These are phyloP conservation scores for Hyaloscypha bicolor DNA, from an alignment of 495 filamentous ascomycete genomes.

Conservation along the genomic window DNA sequence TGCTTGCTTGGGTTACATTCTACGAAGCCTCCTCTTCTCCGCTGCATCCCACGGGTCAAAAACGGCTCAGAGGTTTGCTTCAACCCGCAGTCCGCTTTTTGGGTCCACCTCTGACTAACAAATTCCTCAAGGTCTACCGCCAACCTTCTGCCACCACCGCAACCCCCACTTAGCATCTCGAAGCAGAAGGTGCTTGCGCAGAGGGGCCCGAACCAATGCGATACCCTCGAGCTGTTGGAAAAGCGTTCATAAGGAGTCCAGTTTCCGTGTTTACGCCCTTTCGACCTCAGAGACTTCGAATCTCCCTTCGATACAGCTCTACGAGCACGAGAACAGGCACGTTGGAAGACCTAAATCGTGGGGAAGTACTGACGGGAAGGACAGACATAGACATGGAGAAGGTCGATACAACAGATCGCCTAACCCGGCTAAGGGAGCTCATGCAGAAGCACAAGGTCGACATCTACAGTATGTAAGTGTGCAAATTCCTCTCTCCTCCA, in stretches of 20 bases:
- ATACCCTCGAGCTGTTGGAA: slow-evolving; percentile 24
- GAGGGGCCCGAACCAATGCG: slow-evolving; percentile 23
- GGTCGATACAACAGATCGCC: slow-evolving; percentile 78
- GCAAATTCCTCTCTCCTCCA: slow-evolving; percentile 1
- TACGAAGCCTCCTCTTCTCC: neutral
- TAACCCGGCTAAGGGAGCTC: slow-evolving; percentile 75
- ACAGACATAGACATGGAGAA: slow-evolving; percentile 68
- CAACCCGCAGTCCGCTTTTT: neutral
- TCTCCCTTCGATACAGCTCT: slow-evolving; percentile 30
- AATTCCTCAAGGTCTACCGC: neutral
- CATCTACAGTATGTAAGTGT: slow-evolving; percentile 78
- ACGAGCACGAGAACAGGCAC: slow-evolving; percentile 16
- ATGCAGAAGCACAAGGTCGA: slow-evolving; percentile 90
- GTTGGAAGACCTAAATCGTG: slow-evolving; percentile 6
- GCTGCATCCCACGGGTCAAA: neutral
- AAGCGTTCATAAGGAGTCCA: slow-evolving; percentile 13
- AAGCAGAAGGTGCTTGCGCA: neutral
- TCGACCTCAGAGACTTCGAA: slow-evolving; percentile 16
- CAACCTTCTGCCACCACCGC: neutral
- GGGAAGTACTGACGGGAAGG: slow-evolving; percentile 13
- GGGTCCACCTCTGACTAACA: neutral
- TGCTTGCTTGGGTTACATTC: neutral
- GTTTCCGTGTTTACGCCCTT: slow-evolving; percentile 1
- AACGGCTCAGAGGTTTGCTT: neutral
- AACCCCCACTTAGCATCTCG: neutral